Evolutionary conservation across 2,329 filamentous ascomycete genomes (phyloP).

Genomic region (Fusarium algeriense): DNA sequence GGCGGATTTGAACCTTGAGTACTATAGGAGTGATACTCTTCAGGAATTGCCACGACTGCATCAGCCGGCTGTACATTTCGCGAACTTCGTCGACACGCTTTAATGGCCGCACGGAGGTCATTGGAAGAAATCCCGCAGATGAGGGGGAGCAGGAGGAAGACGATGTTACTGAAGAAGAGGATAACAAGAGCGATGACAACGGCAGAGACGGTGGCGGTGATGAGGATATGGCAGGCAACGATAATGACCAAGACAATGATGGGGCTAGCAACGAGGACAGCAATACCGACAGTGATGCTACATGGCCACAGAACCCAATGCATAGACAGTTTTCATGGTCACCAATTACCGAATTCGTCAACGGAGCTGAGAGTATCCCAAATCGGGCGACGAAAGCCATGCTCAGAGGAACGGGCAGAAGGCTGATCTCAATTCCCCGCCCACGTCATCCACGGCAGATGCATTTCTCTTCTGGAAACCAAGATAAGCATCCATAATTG

Average conservation of each 20-base stretch:
- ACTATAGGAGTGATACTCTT: not conserved
- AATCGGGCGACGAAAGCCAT: not conserved
- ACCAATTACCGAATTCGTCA: too few relatives aligned
- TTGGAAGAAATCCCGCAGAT: not conserved
- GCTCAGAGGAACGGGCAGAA: not conserved
- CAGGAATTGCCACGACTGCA: not conserved
- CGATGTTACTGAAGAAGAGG: not conserved
- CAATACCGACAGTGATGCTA: not conserved
- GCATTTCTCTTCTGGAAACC: fast-evolving
- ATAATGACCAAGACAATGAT: too few relatives aligned
- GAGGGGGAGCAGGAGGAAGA: not conserved
- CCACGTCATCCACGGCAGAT: not conserved
- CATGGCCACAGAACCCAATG: too few relatives aligned
- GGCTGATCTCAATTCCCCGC: not conserved
- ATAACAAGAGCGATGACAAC: not conserved
- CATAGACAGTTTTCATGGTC: too few relatives aligned
- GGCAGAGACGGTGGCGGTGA: not conserved
- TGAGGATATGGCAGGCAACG: too few relatives aligned
- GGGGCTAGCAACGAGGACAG: too few relatives aligned
- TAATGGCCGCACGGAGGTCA: not conserved
- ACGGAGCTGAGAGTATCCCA: not conserved
- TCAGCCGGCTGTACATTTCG: not conserved
- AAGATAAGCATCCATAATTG: not conserved
- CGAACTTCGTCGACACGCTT: fast-evolving
- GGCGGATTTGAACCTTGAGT: not conserved